These are phyloP conservation scores for Fusarium domesticum DNA, from an alignment of 2,329 filamentous ascomycete genomes.

Conservation along the genomic window DNA sequence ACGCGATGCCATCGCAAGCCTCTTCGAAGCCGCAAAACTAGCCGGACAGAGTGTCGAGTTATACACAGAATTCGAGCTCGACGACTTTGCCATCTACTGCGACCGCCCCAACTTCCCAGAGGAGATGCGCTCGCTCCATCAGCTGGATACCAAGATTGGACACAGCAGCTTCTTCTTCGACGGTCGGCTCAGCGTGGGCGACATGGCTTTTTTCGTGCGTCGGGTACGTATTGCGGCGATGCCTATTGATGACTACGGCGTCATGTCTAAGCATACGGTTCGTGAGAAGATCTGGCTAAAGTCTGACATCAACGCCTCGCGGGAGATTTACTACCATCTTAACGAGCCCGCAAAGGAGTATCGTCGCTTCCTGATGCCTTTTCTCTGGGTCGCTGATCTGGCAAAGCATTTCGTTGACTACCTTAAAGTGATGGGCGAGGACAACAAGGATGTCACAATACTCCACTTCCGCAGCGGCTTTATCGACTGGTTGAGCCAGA, in stretches of 20 bases:
- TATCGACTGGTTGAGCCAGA: conserved; percentile 48
- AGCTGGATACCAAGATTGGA: conserved; percentile 41
- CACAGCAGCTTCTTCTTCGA: conserved; percentile 53
- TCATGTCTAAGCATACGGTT: conserved; percentile 43
- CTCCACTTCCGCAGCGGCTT: conserved; percentile 58
- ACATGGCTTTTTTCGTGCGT: conserved; percentile 48
- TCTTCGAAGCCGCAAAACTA: conserved; percentile 9
- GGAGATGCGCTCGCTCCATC: conserved; percentile 56
- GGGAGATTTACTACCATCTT: conserved; percentile 62
- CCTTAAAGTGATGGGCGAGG: conserved; percentile 39
- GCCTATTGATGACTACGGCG: conserved; percentile 65
- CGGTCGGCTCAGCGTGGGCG: conserved; percentile 52
- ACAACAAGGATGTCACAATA: conserved; percentile 43
- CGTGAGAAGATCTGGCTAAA: conserved; percentile 61
- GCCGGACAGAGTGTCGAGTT: conserved; percentile 20
- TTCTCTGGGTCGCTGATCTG: conserved; percentile 68
- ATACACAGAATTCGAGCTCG: conserved; percentile 50
- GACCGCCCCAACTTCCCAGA: conserved; percentile 34
- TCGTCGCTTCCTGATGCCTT: conserved; percentile 56
- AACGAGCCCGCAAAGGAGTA: conserved; percentile 58
- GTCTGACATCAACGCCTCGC: conserved; percentile 44
- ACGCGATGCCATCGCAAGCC: conserved; percentile 11
- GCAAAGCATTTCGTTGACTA: conserved; percentile 72
- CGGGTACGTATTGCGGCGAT: conserved; percentile 54
- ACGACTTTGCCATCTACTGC: conserved; percentile 58